Evolutionary conservation across 108 stramenopile genomes (phyloP), one percentile per base, ranked within the genome.

Genomic region (Asterionellopsis glacialis): DNA sequence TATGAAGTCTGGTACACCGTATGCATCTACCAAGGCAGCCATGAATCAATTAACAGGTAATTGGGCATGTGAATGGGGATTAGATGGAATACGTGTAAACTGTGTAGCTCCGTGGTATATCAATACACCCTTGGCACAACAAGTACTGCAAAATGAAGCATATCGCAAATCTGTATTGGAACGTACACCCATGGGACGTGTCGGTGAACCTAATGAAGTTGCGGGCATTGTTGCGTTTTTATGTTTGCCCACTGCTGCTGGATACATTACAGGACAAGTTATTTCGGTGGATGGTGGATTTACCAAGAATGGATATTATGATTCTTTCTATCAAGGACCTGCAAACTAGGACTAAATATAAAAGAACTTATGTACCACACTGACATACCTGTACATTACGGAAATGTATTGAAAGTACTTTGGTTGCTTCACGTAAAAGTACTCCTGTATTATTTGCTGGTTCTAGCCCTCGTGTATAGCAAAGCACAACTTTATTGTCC

Each of bases 31-130:
- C 49, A 98, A 98, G 62, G 96, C 95, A 9, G 97, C 97, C n/a
- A 92, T 98, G 87, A 91, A 90, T 65, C 95, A 96, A 75, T 54
- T 98, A 25, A 94, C 97, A 0, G 85, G 87, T 19, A 91, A 84
- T 61, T 79, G 88, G 69, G 93, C 95, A 14, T 96, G 96, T 58
- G 97, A 98, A 70, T 81, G 80, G 80, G 80, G 74, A 14, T 21
- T 55, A 24, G 7, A 21, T 4, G 90, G 92, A n/a, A 95, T 98
- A 44, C 72, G 90, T 33, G 81, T 91, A 0, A 91, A 91, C 55
- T 87, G 90, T 49, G 90, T 91, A 4, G 64, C 85, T 42, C 90
- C 90, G 15, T 91, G 90, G 89, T 87, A 87, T 50, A 91, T 87
- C 52, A 85, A 85, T 55, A 91, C 90, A 21, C 62, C 64, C 41